Evolutionary conservation across 176 grass and related monocot species (phyloP), one percentile per base, ranked within the genome.

Genomic region (Zoysia pacifica): DNA sequence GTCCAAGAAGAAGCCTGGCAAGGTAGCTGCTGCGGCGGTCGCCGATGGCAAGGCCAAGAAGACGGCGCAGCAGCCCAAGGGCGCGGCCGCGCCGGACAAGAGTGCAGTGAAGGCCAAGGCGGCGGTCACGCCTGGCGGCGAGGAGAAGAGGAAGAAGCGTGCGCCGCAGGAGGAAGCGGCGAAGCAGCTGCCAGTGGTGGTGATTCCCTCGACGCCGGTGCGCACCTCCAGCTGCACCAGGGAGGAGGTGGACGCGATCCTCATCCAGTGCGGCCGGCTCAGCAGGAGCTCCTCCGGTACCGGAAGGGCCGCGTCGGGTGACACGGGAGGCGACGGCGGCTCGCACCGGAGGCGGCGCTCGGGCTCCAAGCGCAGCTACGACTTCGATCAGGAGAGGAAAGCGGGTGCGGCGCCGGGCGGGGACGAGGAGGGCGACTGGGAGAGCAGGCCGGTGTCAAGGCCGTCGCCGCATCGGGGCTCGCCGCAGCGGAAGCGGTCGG

Each of bases 251-350:
- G 94, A 97, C 19, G 94, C 89, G 7, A 97, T 97, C 50, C 80
- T 92, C 5, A 94, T 94, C 82, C 94, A 97, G 69, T 97, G 94
- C 68, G 94, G 94, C 3, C 89, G 94, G 0, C 89, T 97, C 47
- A 97, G 94, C 83, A 77, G 91, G 55, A 94, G 89, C 77, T 97
- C 94, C 11, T 94, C 94, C 1, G 89, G 94, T 1, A 89, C 94
- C 0, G 89, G 94, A 0, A 88, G 85, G 18, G 70, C 74, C 1
- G 40, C 82, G 65, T 83, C 84, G 7, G 39, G 69, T 40, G 88
- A 94, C 39, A 77, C 72, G 13, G 79, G 8, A 6, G 72, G 12
- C 7, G 79, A 9, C 5, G 60, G 75, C 15, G 55, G 93, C 0
- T 75, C 92, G 41, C 69, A 94, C 47, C 69, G 92, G 66, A 86